A percentile compares a stretch with the other conserved stretches of the same genome.
phyloP scores from a whole-genome alignment of 164 flowering plant genomes.

The Umbellularia californica region DNA sequence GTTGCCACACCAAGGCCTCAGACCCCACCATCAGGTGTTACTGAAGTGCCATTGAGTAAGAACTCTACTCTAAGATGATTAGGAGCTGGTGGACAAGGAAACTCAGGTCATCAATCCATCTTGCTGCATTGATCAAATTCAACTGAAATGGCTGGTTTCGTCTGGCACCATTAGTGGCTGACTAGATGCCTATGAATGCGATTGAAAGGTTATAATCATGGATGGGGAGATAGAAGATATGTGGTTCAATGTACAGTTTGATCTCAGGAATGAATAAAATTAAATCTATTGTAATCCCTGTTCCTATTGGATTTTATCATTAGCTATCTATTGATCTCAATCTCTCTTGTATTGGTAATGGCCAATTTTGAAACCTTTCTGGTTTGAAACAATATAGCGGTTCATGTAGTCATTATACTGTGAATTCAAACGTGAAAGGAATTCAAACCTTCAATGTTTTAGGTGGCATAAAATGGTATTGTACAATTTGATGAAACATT shows the following conservation, averaged over 20 bases:
- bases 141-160: neutral
- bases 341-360: neutral
- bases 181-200: neutral
- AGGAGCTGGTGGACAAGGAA: slow-evolving; percentile 7
- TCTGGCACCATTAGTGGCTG: neutral
- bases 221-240: slow-evolving; percentile 6
- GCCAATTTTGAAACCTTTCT: neutral
- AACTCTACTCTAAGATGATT: slow-evolving; percentile 24
- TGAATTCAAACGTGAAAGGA: neutral
- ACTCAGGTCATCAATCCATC: slow-evolving; percentile 1
- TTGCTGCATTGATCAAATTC: neutral
- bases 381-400: neutral
- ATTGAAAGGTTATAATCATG: neutral
- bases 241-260: slow-evolving; percentile 15
- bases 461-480: neutral
- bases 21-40: slow-evolving; percentile 41
- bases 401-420: neutral
- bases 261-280: slow-evolving; percentile 13
- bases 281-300: slow-evolving; percentile 7
- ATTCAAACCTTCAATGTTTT: neutral
- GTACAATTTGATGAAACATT: neutral
- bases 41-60: slow-evolving; percentile 32
- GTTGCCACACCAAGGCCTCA: slow-evolving; percentile 44
- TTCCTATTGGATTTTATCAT: neutral
- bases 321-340: neutral